Evolutionary conservation across 139 green algal genomes (phyloP), one percentile per base, ranked within the genome.

Genomic region (Tetradesmus lagerheimii): DNA sequence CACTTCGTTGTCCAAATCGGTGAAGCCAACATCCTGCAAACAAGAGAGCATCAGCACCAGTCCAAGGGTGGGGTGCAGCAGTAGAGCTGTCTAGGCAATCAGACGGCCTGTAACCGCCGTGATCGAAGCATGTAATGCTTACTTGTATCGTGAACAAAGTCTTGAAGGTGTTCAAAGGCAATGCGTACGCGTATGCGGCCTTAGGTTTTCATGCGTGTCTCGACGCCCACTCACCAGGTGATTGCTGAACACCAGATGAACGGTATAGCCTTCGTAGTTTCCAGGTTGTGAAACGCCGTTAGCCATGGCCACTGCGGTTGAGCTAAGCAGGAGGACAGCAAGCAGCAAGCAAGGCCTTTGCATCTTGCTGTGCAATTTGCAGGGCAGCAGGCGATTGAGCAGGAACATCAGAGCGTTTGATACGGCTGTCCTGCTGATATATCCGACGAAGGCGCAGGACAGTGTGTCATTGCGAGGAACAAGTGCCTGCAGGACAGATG

Each of bases 161-260:
- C 31, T 35, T 25, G n/a, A 29, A 79, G 82, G 16, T 50, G 37
- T 18, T 62, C 1, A 14, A n/a, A 62, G 8, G 12, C 5, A n/a
- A n/a, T 57, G 25, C 27, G 38, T 80, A 6, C 15, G 57, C 8
- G 29, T 20, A 31, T 57, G 27, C 23, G 2, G 31, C 2, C 37
- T 20, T 47, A 31, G 79, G 53, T 47, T 38, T 85, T 20, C 6
- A n/a, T 62, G 23, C 9, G 35, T n/a, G 50, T 34, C 50, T 18
- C 23, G 41, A 18, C 2, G 29, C 35, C 29, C 9, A 14, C 92
- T 76, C 53, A 93, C 92, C 89, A 96, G 88, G 39, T 96, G 94
- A 67, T 93, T 95, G 47, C 81, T 90, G 79, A 96, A 96, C 0
- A 96, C 67, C 0, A 96, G 31, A 35, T 95, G 93, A 18, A 96